phyloP scores from a whole-genome alignment of 805 yeast genomes.

The Candida succiphila region DNA sequence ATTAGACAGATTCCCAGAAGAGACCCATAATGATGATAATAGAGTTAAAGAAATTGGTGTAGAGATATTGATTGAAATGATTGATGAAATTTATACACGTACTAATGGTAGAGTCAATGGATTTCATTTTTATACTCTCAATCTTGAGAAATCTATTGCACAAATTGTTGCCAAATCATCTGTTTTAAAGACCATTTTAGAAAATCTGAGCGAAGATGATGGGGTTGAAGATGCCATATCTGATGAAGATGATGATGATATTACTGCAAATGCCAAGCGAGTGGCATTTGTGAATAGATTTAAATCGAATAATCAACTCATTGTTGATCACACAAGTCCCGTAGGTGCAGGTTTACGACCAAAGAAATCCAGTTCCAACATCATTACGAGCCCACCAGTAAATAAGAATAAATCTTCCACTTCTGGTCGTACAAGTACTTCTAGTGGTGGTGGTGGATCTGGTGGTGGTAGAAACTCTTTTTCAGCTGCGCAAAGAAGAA shows the following conservation, averaged over 20 bases:
- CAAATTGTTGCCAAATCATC: slow-evolving; percentile 61
- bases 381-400: slow-evolving; percentile 2
- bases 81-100: slow-evolving; percentile 42
- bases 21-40: slow-evolving; percentile 63
- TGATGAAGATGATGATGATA: slow-evolving; percentile 18
- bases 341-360: not conserved
- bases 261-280: slow-evolving; percentile 21
- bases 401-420: slow-evolving; percentile 10
- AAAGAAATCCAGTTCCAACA: not conserved
- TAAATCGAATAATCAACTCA: slow-evolving; percentile 20
- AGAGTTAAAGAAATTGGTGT: slow-evolving; percentile 77
- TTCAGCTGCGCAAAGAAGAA: slow-evolving; percentile 33
- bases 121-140: slow-evolving; percentile 86
- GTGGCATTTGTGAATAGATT: slow-evolving; percentile 25
- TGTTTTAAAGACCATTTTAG: slow-evolving; percentile 38
- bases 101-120: slow-evolving; percentile 61
- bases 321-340: slow-evolving; percentile 9
- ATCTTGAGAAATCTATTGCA: slow-evolving; percentile 87
- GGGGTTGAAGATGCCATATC: slow-evolving; percentile 24
- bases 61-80: slow-evolving; percentile 54
- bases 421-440: slow-evolving; percentile 11
- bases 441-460: too few relatives aligned
- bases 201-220: slow-evolving; percentile 31
- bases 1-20: slow-evolving; percentile 42
- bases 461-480: slow-evolving; percentile 11